Evolutionary conservation across 106 monocot species (phyloP), one percentile per base, ranked within the genome.

Genomic region (Iris macrosiphon): DNA sequence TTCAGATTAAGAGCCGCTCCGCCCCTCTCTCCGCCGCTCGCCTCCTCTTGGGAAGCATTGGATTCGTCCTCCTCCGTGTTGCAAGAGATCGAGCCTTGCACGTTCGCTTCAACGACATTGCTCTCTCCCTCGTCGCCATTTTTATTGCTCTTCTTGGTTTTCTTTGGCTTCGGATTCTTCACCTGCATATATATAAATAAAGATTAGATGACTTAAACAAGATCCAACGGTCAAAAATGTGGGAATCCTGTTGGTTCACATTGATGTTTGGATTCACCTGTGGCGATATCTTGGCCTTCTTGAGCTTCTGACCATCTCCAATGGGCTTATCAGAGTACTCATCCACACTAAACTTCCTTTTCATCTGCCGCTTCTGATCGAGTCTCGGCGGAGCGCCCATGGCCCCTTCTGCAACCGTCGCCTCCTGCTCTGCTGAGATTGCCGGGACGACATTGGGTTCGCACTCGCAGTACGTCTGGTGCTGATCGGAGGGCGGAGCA

Each of bases 1-100:
- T 74, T 81, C 17, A n/a, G n/a, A n/a, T n/a, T n/a, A n/a, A n/a
- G 45, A 64, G 73, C 32, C 43, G 32, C 16, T 38, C 15, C 69
- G 63, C 21, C 73, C 79, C 23, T 72, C 63, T 11, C 73, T 73
- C 18, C 69, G 73, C 45, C 68, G 43, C 43, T 19, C 4, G n/a
- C 39, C 60, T 11, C 55, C 43, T 77, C 69, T 29, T 55, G 73
- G 7, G 70, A 70, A 52, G 34, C 52, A 52, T 65, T 64, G 7
- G 70, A 40, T 18, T 78, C 78, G 21, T 59, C 48, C 52, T 73
- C 69, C 21, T 83, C 83, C 16, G 78, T 78, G 52, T 65, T 52
- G 48, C 55, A 69, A 52, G 50, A 40, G 51, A 63, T 63, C 9
- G 78, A 77, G 63, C 47, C 64, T n/a, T n/a, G n/a, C n/a, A n/a